A percentile compares a stretch with the other conserved stretches of the same genome.
These are phyloP conservation scores for Funneliformis mosseae DNA, from an alignment of 192 early-diverging fungal genomes.

Conservation along the genomic window DNA sequence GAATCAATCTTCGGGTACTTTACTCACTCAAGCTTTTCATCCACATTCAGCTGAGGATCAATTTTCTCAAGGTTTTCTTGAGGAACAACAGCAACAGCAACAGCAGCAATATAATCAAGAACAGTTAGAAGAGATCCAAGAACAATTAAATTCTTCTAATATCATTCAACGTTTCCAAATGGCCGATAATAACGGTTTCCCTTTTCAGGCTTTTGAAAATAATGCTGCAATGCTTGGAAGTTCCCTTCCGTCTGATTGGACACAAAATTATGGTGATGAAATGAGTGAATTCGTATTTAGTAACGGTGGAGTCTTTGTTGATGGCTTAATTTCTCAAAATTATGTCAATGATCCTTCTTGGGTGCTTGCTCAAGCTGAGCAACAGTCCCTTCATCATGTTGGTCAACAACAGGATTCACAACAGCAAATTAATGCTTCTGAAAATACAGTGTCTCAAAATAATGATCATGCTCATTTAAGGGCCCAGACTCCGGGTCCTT, in stretches of 20 bases:
- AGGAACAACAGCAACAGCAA: conserved; percentile 16
- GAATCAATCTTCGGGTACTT: not conserved
- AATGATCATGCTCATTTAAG: conserved; percentile 1
- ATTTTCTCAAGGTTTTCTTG: not conserved
- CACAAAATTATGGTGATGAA: not conserved
- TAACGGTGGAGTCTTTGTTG: not conserved
- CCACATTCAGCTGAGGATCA: conserved; percentile 22
- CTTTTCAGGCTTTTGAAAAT: conserved; percentile 24
- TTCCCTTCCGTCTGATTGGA: conserved; percentile 16
- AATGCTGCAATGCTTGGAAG: not conserved
- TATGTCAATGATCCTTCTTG: not conserved
- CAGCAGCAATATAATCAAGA: conserved; percentile 22
- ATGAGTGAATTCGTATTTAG: conserved; percentile 3
- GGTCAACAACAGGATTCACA: conserved; percentile 2
- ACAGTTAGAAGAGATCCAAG: conserved; percentile 24
- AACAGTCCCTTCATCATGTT: not conserved
- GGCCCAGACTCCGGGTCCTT: conserved; percentile 27
- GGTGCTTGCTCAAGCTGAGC: not conserved
- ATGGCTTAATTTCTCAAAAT: conserved; percentile 17
- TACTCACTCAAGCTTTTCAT: conserved; percentile 32
- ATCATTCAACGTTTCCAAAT: conserved; percentile 11
- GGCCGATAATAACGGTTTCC: not conserved
- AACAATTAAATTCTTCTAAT: conserved; percentile 11
- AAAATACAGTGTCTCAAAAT: not conserved
- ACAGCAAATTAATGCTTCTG: not conserved